These are phyloP conservation scores for Vicia villosa DNA, from an alignment of 306 rosid genomes.

Conservation along the genomic window DNA sequence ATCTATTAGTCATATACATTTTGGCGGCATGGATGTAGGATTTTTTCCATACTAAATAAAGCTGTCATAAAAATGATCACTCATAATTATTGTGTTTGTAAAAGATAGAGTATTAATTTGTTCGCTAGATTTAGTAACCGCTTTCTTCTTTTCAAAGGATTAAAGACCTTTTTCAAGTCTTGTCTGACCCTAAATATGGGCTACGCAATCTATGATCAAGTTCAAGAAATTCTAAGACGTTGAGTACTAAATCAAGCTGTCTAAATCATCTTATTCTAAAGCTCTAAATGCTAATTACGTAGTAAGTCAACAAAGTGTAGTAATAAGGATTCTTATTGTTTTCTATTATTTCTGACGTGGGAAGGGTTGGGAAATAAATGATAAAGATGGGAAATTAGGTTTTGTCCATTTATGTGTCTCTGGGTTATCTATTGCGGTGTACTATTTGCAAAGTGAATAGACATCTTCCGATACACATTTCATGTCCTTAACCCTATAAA, in stretches of 20 bases:
- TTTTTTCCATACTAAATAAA: too few relatives aligned
- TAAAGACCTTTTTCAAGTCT: constrained; percentile 36
- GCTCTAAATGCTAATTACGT: constrained; percentile 30
- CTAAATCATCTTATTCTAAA: constrained; percentile 24
- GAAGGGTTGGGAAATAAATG: constrained; percentile 34
- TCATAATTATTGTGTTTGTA: not conserved
- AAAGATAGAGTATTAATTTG: constrained; percentile 15
- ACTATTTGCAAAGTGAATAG: constrained; percentile 44
- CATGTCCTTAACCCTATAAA: constrained; percentile 17
- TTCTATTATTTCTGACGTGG: constrained; percentile 35
- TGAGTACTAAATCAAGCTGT: constrained; percentile 40
- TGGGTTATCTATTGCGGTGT: constrained; percentile 27
- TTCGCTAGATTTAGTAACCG: not conserved
- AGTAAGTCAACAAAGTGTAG: constrained; percentile 39
- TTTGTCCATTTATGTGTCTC: constrained; percentile 42
- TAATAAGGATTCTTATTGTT: constrained; percentile 13
- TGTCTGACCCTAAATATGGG: constrained; percentile 40
- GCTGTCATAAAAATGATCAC: too few relatives aligned
- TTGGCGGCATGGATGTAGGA: too few relatives aligned
- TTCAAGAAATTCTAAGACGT: constrained; percentile 18
- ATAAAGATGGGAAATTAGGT: constrained; percentile 35
- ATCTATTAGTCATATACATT: too few relatives aligned
- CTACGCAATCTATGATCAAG: constrained; percentile 26
- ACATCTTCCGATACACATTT: constrained; percentile 37
- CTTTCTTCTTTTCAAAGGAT: constrained; percentile 16